Evolutionary conservation across 2,329 filamentous ascomycete genomes (phyloP).

Genomic region (Ophiosphaerella narmari): DNA sequence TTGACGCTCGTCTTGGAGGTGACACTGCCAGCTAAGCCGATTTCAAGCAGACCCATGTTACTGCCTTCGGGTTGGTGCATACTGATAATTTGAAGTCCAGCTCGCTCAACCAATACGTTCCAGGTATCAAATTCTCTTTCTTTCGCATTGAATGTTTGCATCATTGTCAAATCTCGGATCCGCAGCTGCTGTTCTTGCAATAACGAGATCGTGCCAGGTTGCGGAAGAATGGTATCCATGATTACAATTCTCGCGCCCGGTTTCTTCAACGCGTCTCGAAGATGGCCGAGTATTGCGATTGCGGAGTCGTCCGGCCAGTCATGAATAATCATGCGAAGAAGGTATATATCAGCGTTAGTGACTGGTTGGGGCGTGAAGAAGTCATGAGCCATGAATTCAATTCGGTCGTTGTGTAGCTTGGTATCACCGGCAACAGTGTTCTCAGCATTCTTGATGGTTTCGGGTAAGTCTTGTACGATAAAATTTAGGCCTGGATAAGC

Average conservation of each 20-base stretch:
- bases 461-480: slow-evolving; percentile 10
- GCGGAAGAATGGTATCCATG: slow-evolving; percentile 1
- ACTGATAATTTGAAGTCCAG: neutral
- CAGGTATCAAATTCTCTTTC: slow-evolving; percentile 2
- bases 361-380: slow-evolving; percentile 18
- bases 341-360: slow-evolving; percentile 14
- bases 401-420: neutral
- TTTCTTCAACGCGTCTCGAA: slow-evolving; percentile 1
- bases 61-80: neutral
- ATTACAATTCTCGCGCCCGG: neutral
- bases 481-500: neutral
- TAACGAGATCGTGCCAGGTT: slow-evolving; percentile 1
- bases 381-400: slow-evolving; percentile 5
- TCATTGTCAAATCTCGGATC: slow-evolving; percentile 3
- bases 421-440: neutral
- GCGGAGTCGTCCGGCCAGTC: slow-evolving; percentile 41
- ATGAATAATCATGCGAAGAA: slow-evolving; percentile 42
- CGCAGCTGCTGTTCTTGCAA: neutral
- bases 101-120: neutral
- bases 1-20: neutral
- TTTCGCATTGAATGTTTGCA: slow-evolving; percentile 3
- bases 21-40: neutral
- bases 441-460: neutral
- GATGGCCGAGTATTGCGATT: slow-evolving; percentile 21
- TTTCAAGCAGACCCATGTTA: slow-evolving; percentile 1